Conservation (phyloP, 148 eudicot genomes). For the Camellia sinensis region DNA sequence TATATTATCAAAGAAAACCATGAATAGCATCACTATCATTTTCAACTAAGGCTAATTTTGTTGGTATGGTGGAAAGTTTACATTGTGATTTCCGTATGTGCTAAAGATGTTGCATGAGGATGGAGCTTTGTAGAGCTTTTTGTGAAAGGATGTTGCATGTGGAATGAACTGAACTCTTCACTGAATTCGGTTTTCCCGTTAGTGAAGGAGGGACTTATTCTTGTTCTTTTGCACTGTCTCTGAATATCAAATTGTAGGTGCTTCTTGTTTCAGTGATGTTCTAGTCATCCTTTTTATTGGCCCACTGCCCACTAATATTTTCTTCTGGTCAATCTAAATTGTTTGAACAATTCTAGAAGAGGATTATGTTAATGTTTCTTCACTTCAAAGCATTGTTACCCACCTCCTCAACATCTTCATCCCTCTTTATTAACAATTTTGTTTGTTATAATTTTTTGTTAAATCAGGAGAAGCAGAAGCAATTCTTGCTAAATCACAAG, state of each 20-base stretch:
- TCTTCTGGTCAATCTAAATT: not conserved
- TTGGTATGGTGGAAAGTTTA: not conserved
- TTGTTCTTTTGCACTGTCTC: not conserved
- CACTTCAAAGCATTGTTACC: not conserved
- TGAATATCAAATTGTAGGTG: not conserved
- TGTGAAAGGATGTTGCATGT: not conserved
- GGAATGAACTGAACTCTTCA: not conserved
- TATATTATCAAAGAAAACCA: not conserved
- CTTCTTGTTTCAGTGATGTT: not conserved
- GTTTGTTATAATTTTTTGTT: slow-evolving; percentile 4
- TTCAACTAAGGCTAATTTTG: not conserved
- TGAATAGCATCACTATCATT: not conserved
- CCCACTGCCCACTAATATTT: not conserved
- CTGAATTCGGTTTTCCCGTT: not conserved
- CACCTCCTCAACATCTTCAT: not conserved
- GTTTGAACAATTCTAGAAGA: not conserved
- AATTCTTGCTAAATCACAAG: slow-evolving; percentile 52
- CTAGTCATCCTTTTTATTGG: not conserved
- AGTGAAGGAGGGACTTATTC: not conserved
- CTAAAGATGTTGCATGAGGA: not conserved
- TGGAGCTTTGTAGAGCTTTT: not conserved
- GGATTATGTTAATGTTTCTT: not conserved
- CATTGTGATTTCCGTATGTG: not conserved
- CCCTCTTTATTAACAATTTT: not conserved
- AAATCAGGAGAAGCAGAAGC: slow-evolving; percentile 85